Base-by-base conservation (phyloP, 176 grass and related monocot species). In the Tillandsia leiboldiana region DNA sequence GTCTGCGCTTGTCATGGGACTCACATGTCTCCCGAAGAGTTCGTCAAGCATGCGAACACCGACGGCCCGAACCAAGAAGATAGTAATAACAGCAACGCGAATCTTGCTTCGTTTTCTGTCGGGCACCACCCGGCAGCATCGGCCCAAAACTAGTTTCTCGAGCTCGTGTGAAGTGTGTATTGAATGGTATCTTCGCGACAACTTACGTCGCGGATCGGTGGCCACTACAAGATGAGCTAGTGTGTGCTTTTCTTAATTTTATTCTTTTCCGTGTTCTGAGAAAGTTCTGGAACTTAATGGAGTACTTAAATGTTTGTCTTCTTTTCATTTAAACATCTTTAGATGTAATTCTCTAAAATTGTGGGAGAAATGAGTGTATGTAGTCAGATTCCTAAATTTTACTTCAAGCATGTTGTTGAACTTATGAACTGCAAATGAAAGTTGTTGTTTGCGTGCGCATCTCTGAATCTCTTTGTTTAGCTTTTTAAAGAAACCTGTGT, bases 1-100 rank as follows among this genome's bases (percentile, higher is more conserved):
- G 89, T 99, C 17, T 99, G 94, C 58, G 86, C 94, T 20, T 99
- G 94, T 74, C 94, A 99, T 57, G 94, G 89, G 13, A 83, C 79
- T 15, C 94, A 93, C 69, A 83, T 99, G 87, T 75, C 77, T 22
- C 82, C 84, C 0, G 86, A 90, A 65, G 94, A 99, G 54, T 99
- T 99, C 65, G 63, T 83, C 3, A 71, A 77, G 17, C 94, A 99
- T 69, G 94, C 94, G 53, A 99, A 69, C 64, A 58, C 70, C 15
- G 92, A 87, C 61, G 63, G 70, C 26, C 24, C 70, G 0, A 68
- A 49, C 57, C 85, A 75, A 50, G 85, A 91, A 80, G 87, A 42
- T 42, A 42, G 7, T 42, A 42, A 42, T 42, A 42, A 42, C 33
- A 42, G 78, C 61, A 66, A 48, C 51, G 10, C 70, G 20, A 75